Percentiles rank a stretch among this genome's conserved stretches.
Evolutionary conservation across 352 stramenopile species (phyloP).

Genomic region (Pythium guiyangense): DNA sequence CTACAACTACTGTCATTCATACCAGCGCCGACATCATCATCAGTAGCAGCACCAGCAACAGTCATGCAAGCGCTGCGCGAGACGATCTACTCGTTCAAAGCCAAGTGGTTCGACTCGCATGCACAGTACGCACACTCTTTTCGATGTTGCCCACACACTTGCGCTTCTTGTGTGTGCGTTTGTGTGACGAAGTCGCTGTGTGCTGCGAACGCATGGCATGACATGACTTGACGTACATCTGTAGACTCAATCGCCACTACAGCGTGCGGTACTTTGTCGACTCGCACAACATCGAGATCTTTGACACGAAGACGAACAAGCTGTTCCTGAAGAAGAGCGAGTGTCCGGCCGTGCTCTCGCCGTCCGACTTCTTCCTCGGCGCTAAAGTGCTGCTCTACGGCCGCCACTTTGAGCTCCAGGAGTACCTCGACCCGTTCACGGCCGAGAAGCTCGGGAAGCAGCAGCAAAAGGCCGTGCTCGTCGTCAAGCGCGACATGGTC

Average conservation of each 20-base stretch:
- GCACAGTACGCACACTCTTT: conserved; percentile 37
- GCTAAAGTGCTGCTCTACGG: conserved; percentile 80
- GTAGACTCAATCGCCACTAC: conserved; percentile 71
- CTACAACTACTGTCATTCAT: too few relatives aligned
- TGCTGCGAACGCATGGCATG: too few relatives aligned
- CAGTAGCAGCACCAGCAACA: background rate
- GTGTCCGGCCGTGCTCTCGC: conserved; percentile 51
- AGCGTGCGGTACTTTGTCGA: conserved; percentile 79
- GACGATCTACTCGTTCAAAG: conserved; percentile 81
- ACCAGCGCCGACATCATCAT: too few relatives aligned
- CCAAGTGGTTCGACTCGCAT: conserved; percentile 73
- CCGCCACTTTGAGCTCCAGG: conserved; percentile 76
- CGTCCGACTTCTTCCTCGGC: conserved; percentile 81
- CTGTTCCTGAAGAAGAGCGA: conserved; percentile 91
- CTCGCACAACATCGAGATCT: conserved; percentile 83
- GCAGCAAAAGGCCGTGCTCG: conserved; percentile 65
- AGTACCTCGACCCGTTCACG: conserved; percentile 83
- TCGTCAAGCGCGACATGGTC: conserved; percentile 57
- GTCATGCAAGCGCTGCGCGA: conserved; percentile 62
- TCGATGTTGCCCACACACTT: background rate
- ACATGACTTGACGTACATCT: too few relatives aligned
- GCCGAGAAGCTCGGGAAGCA: conserved; percentile 56
- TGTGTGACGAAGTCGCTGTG: too few relatives aligned
- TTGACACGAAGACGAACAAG: conserved; percentile 83
- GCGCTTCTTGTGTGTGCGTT: background rate